Base-by-base conservation (phyloP, 192 early-diverging fungal species). In the Rhizophagus sp. region DNA sequence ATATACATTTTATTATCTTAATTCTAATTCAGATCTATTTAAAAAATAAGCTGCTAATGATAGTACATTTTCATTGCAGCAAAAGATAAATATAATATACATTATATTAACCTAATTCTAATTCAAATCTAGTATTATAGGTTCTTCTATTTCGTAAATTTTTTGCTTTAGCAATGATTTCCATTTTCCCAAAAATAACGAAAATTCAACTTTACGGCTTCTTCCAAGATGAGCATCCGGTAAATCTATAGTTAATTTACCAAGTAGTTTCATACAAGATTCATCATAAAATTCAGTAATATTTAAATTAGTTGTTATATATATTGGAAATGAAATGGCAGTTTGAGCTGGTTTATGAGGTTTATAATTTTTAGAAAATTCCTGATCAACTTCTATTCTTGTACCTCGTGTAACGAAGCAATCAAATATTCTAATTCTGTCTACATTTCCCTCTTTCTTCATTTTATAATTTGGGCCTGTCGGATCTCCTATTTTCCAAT, bases 91-190 rank as follows among this genome's bases (percentile, higher is more conserved):
- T 9, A 9, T 10, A 44, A 44, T 44, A 10, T 10, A 10, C 8
- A 44, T 8, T 47, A 8, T 34, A 33, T 66, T 13, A 67, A 27
- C 34, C 5, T 33, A 67, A 67, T 15, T 25, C 30, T 33, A 44
- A 25, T 30, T 65, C 44, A 15, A 77, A 41, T 3, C 22, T 47
- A 77, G 62, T 68, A 49, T 66, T 25, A 57, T 78, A 78, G 15
- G 69, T n/a, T 52, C 17, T 24, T 0, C 44, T 44, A 41, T 44
- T 78, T 66, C 36, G 34, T 36, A 68, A 49, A 30, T 69, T 78
- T 22, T n/a, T 66, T 6, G 77, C 77, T n/a, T 11, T 50, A 9
- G 77, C 77, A 33, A 68, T 25, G 50, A 78, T 24, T 50, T 78
- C 77, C 36, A 68, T 50, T 34, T 47, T 68, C 0, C 64, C 63